Base-by-base conservation (phyloP, 2,329 filamentous ascomycete genomes). In the Monosporascus sp. region DNA sequence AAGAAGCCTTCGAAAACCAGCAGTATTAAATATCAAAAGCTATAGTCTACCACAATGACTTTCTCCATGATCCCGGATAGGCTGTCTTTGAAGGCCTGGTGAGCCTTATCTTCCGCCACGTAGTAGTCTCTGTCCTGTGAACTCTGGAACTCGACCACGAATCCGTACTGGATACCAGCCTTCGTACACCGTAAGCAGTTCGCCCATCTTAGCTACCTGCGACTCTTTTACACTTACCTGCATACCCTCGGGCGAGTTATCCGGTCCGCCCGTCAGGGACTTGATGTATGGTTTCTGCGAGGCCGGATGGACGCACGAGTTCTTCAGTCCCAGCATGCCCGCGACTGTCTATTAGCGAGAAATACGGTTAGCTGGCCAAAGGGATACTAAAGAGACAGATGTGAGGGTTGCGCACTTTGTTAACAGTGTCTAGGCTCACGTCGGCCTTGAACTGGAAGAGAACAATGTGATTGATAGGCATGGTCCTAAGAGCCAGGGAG, bases 241-340 rank as follows among this genome's bases (percentile, higher is more conserved):
- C 39, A 76, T 68, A 7, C 79, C 81, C 65, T 88, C 84, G 0
- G 73, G 74, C 35, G 81, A 86, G 61, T 81, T 85, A 61, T 89
- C 81, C 51, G 70, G 72, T 0, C 86, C 85, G 0, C 84, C 85
- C 0, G 75, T 74, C 17, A 78, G 71, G 0, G 78, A 75, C 52
- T 75, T 76, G 53, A 89, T 81, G 60, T 89, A 89, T 0, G 79
- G 78, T 54, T 79, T 70, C 8, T 82, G 71, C 0, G 81, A 79
- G 2, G 71, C 72, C 11, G 84, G 82, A 55, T 85, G 79, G 3
- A 87, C 43, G 65, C 86, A 89, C 15, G 74, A 74, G 4, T 82
- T 70, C 57, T 76, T 75, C 2, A 89, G 70, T 0, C 69, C 73
- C 15, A 86, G 68, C 75, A 88, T 82, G 18, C 76, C 49, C 20